These are phyloP conservation scores for Globisporangium solare DNA, from an alignment of 352 stramenopile genomes.

Conservation along the genomic window DNA sequence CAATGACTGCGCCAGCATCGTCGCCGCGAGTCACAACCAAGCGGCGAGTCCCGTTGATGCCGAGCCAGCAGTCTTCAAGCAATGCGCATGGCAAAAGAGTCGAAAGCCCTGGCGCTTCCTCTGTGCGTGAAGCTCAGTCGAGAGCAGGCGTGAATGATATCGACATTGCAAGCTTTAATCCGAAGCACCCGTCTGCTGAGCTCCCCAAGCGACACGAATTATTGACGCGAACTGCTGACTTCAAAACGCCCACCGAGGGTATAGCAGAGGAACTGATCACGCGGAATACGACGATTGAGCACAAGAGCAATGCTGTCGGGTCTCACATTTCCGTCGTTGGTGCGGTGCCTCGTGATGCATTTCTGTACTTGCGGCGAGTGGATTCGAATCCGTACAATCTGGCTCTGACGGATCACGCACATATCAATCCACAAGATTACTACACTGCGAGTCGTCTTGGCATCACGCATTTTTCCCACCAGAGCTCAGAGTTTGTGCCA, in stretches of 20 bases:
- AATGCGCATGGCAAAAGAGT: not conserved
- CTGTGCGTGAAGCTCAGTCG: not conserved
- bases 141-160: not conserved
- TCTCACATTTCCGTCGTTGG: not conserved
- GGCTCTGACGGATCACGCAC: slow-evolving; percentile 51
- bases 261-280: slow-evolving; percentile 40
- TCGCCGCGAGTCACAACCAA: slow-evolving; percentile 10
- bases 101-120: not conserved
- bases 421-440: slow-evolving; percentile 78
- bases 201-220: slow-evolving; percentile 33
- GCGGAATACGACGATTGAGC: not conserved
- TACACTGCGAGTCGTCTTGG: slow-evolving; percentile 88
- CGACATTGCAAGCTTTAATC: slow-evolving; percentile 1
- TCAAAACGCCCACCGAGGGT: slow-evolving; percentile 60
- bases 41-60: not conserved
- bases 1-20: slow-evolving; percentile 26
- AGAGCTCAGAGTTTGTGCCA: slow-evolving; percentile 83
- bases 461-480: slow-evolving; percentile 83
- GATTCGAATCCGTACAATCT: slow-evolving; percentile 80
- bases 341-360: slow-evolving; percentile 46
- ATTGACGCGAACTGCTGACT: slow-evolving; percentile 34
- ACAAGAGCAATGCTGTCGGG: slow-evolving; percentile 2
- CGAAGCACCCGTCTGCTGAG: slow-evolving; percentile 4
- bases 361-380: slow-evolving; percentile 68
- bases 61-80: not conserved